These are phyloP conservation scores for Zymoseptoria tritici DNA, from an alignment of 2,329 filamentous ascomycete species.

Conservation along the genomic window DNA sequence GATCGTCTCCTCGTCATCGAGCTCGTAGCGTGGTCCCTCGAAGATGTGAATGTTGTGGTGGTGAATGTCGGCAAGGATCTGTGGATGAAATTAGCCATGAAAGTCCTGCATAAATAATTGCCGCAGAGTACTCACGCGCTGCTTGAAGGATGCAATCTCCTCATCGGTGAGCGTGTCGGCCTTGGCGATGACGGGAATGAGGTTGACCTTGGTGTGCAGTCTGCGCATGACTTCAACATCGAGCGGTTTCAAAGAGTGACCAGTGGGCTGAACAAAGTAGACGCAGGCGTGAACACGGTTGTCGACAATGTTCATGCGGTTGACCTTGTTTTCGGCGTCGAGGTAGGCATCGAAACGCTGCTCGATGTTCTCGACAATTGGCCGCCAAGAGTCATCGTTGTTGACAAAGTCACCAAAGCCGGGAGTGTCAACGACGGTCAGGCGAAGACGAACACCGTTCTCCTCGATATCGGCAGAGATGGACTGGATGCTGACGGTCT, in stretches of 20 bases:
- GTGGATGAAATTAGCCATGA: slow-evolving; percentile 15
- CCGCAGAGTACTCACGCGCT: slow-evolving; percentile 61
- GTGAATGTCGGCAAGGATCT: slow-evolving; percentile 96
- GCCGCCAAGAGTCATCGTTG: slow-evolving; percentile 99
- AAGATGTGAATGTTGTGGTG: slow-evolving; percentile 98
- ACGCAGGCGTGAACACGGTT: slow-evolving; percentile 98
- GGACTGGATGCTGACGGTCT: slow-evolving; percentile 54
- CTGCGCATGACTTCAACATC: slow-evolving; percentile 99
- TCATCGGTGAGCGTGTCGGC: slow-evolving; percentile 96
- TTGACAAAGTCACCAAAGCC: slow-evolving; percentile 99
- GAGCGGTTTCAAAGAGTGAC: slow-evolving; percentile 94
- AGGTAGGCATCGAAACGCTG: slow-evolving; percentile 97
- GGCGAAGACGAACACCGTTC: slow-evolving; percentile 88
- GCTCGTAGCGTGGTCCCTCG: slow-evolving; percentile 94
- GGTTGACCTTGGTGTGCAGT: slow-evolving; percentile 99
- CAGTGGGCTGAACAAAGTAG: slow-evolving; percentile 99
- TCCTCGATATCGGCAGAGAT: slow-evolving; percentile 72
- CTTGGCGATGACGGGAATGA: slow-evolving; percentile 99
- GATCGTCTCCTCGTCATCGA: slow-evolving; percentile 98
- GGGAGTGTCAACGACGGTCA: slow-evolving; percentile 96
- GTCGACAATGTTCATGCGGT: slow-evolving; percentile 99
- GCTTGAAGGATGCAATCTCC: slow-evolving; percentile 90
- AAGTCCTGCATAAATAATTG: not conserved
- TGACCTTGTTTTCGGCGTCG: slow-evolving; percentile 99
- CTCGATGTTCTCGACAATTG: slow-evolving; percentile 99